Base-by-base conservation (phyloP, 768 basidiomycete species). In the Leccinellum luteum region DNA sequence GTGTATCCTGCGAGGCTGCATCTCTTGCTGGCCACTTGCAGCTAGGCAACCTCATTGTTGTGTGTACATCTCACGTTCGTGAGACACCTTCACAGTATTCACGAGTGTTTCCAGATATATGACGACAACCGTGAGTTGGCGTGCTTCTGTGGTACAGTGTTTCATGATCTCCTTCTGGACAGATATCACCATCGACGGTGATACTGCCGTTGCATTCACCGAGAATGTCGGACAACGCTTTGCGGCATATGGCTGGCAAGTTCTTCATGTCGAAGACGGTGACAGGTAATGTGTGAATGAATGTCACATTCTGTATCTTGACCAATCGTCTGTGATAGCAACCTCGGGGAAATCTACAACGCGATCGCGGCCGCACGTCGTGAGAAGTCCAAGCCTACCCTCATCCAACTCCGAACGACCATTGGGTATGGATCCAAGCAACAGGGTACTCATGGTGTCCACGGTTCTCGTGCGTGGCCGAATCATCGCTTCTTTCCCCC, bases 161-260 rank as follows among this genome's bases (percentile, higher is more conserved):
- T 34, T 58, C 61, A 57, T 63, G 50, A n/a, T 34, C 58, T 48
- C 47, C 17, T 32, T 51, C 51, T 30, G 48, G 48, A 54, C 61
- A 94, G 91, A 94, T 73, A 98, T 98, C 73, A 92, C 95, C 61
- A 97, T 98, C 66, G 95, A 98, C 70, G 95, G 95, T 61, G 85
- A 93, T 75, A 98, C 94, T 62, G 85, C 85, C 56, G 81, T 87
- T 56, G 90, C 95, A 17, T 98, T 98, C 81, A 98, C 95, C 44
- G 95, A 98, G 75, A 85, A 97, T 66, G 93, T 96, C 55, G 85
- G 83, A 64, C 85, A 87, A 69, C 86, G 95, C 55, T 97, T 94
- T 81, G 76, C 86, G 69, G 72, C 95, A 2, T 97, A 97, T 74
- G 93, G 91, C 54, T 98, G 95, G 95, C 89, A 97, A 61, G 92